Conservation (phyloP, 345 rosid genomes). For the Brassica incana region DNA sequence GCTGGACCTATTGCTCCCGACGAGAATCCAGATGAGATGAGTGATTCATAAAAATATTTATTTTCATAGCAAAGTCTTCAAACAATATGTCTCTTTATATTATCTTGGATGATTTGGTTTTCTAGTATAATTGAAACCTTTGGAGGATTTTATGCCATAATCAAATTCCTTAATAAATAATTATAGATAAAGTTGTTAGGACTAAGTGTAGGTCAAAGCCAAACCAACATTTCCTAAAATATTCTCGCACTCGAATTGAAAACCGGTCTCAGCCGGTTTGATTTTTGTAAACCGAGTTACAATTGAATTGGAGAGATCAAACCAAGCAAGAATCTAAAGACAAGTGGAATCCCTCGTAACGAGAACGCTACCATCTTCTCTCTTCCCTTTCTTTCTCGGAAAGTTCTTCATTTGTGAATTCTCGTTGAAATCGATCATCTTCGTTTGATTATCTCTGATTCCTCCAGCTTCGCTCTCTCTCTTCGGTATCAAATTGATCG, state of each 20-base stretch:
- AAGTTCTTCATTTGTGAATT: neutral
- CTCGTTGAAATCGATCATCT: constrained; percentile 14
- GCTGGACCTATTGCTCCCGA: constrained; percentile 72
- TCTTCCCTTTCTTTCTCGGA: neutral
- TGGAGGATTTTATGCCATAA: neutral
- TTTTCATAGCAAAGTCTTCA: neutral
- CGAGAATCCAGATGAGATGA: constrained; percentile 74
- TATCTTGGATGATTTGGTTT: neutral
- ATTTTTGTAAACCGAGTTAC: neutral
- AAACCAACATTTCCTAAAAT: too few relatives aligned
- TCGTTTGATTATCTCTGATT: constrained; percentile 3
- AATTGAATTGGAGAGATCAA: neutral
- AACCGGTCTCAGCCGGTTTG: neutral
- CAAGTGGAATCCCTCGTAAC: neutral
- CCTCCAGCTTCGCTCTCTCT: neutral
- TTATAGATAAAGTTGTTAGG: too few relatives aligned
- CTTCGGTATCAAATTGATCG: neutral
- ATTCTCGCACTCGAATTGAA: too few relatives aligned
- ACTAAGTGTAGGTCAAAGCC: too few relatives aligned
- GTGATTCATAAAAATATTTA: constrained; percentile 34
- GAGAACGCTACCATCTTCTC: neutral
- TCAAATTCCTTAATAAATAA: neutral
- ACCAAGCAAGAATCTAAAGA: neutral
- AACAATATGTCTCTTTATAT: neutral
- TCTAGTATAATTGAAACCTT: neutral